Base-by-base conservation (phyloP, 441 rosid genomes). In the Arabidopsis lyrata region DNA sequence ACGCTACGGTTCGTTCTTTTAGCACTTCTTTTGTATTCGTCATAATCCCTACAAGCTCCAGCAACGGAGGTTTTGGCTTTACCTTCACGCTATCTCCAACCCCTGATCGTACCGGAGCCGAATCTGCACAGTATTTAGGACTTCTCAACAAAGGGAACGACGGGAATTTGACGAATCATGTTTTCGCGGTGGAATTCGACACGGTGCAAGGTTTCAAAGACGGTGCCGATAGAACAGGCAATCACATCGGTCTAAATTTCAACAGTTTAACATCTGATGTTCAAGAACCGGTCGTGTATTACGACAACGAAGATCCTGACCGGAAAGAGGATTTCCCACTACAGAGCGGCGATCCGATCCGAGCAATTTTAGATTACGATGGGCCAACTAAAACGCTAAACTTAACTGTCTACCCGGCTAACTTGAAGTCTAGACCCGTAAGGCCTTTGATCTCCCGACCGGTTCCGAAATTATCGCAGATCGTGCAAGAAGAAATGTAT, bases 131-230 rank as follows among this genome's bases (percentile, higher is more conserved):
- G 63, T 85, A 6, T 36, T 74, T 91, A 0, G 94, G 97, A n/a
- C 87, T 91, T 20, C 74, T 91, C 76, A 87, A 76, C 70, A 0
- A 31, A 0, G 0, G 11, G 0, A 82, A 39, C 38, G 18, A 84
- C 4, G 78, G 63, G 3, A 0, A 70, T 0, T 0, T 2, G 1
- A 41, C 79, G 0, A 85, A 91, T 70, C 87, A 83, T 39, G 75
- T 91, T 11, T 77, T 91, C 49, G 83, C 90, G 0, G 86, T 91
- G 6, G 97, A 91, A 69, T 91, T 91, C 39, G 97, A 88, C 69
- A 88, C 91, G 0, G 86, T 86, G 5, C 88, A 74, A 18, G 97
- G 97, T 5, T 76, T 82, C 70, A 73, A 73, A 66, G 80, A 73
- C 1, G 20, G 1, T 2, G 0, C 0, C 0, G 83, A 85, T 44